Conservation (phyloP, 2,329 filamentous ascomycete species). For the Akanthomyces dipterigenus region DNA sequence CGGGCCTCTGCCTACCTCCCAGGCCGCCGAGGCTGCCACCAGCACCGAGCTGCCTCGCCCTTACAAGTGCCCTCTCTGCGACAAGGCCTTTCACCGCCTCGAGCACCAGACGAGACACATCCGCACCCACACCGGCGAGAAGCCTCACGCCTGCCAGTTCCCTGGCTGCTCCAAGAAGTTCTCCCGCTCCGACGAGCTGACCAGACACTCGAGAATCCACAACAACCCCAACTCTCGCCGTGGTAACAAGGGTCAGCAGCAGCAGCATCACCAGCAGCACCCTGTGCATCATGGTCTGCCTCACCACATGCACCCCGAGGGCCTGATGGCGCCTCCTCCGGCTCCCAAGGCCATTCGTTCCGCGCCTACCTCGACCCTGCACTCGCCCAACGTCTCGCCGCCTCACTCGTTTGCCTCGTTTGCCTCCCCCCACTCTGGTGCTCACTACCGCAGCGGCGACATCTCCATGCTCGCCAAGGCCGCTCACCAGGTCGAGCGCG, state of each 20-base stretch:
- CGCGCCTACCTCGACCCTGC: slow-evolving; percentile 77
- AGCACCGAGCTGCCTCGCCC: slow-evolving; percentile 77
- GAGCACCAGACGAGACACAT: slow-evolving; percentile 92
- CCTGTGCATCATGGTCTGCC: slow-evolving; percentile 32
- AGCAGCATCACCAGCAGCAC: slow-evolving; percentile 29
- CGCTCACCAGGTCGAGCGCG: slow-evolving; percentile 56
- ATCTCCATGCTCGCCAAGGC: slow-evolving; percentile 56
- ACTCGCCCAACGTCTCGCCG: slow-evolving; percentile 92
- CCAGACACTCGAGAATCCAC: slow-evolving; percentile 94
- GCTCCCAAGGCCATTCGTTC: slow-evolving; percentile 77
- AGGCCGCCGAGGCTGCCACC: slow-evolving; percentile 43
- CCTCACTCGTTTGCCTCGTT: slow-evolving; percentile 80
- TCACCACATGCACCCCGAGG: slow-evolving; percentile 44
- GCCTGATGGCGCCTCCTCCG: slow-evolving; percentile 72
- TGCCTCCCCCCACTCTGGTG: slow-evolving; percentile 41
- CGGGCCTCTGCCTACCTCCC: slow-evolving; percentile 54
- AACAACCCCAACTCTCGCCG: slow-evolving; percentile 96
- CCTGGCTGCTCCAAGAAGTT: slow-evolving; percentile 96
- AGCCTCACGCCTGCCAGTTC: slow-evolving; percentile 93
- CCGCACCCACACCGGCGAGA: slow-evolving; percentile 94
- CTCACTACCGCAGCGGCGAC: slow-evolving; percentile 47
- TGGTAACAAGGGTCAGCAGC: slow-evolving; percentile 69
- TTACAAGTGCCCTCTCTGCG: slow-evolving; percentile 97
- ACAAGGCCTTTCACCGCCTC: slow-evolving; percentile 96
- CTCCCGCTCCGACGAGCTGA: slow-evolving; percentile 92